phyloP scores from a whole-genome alignment of 2,329 filamentous ascomycete species.

The Tolypocladium endophyticum region DNA sequence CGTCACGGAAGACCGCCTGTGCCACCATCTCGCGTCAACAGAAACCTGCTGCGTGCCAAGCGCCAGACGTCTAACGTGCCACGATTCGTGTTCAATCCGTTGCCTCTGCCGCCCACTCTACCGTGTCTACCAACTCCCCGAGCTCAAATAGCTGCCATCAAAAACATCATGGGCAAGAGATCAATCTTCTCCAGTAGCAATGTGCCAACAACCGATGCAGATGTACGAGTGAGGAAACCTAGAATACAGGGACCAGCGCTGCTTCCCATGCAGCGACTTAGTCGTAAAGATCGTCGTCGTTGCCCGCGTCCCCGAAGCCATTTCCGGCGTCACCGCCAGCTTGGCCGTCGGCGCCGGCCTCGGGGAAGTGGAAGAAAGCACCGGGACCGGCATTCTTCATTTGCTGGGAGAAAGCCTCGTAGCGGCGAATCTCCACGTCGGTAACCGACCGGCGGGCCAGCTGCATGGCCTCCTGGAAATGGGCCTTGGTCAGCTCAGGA shows the following conservation, averaged over 20 bases:
- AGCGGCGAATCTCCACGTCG: slow-evolving; percentile 94
- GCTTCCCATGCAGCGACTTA: slow-evolving; percentile 38
- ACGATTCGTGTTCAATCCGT: slow-evolving; percentile 2
- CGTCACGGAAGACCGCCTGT: neutral
- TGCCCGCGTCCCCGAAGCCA: slow-evolving; percentile 74
- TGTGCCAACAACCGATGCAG: slow-evolving; percentile 13
- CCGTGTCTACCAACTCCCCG: slow-evolving; percentile 25
- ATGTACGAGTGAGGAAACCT: slow-evolving; percentile 28
- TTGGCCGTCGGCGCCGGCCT: slow-evolving; percentile 58
- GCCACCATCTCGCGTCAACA: neutral
- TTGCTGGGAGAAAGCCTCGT: slow-evolving; percentile 96
- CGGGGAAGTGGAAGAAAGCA: slow-evolving; percentile 96
- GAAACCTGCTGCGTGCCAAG: neutral
- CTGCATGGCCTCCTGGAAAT: slow-evolving; percentile 99
- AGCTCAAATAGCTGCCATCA: slow-evolving; percentile 14
- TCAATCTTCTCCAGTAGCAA: neutral
- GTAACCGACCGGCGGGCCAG: slow-evolving; percentile 86
- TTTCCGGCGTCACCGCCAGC: slow-evolving; percentile 44
- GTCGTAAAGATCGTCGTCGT: slow-evolving; percentile 96
- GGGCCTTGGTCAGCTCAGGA: slow-evolving; percentile 86
- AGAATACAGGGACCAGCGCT: slow-evolving; percentile 32
- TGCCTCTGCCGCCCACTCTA: slow-evolving; percentile 5
- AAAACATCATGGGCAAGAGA: slow-evolving; percentile 10
- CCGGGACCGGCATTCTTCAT: slow-evolving; percentile 98
- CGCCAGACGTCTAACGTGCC: slow-evolving; percentile 4